Base-by-base conservation (phyloP, 192 early-diverging fungal species). In the Entomortierella parvispora region DNA sequence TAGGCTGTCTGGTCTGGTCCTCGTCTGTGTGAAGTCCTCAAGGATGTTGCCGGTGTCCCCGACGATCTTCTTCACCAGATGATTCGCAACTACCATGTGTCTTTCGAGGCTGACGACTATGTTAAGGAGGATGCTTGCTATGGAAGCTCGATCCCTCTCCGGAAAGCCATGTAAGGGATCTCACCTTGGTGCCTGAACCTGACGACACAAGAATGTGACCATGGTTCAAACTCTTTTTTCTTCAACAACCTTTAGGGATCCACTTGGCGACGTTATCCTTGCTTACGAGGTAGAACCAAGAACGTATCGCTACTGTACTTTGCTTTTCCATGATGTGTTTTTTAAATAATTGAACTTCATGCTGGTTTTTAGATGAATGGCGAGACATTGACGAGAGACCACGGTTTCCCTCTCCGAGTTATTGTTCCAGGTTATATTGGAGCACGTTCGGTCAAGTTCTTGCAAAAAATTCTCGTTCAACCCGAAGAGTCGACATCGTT, bases 371-470 rank as follows among this genome's bases (percentile, higher is more conserved):
- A 84, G 82, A 93, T 94, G 92, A 95, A 95, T 62, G 90, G 90
- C 14, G 44, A 82, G 47, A 64, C 79, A 29, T 82, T 95, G 43
- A 72, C 90, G 3, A 84, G 90, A 46, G 92, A 95, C 81, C 95
- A 97, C 68, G 95, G 95, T 1, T 90, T 83, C 53, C 95, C 95
- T 10, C 78, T 94, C 18, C 90, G 95, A 37, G 93, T 92, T 18
- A 87, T 97, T 9, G 92, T 96, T 4, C 94, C 94, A 17, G 95
- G 95, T 8, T 86, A 91, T 57, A 95, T 97, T 49, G 95, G 94
- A 10, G 95, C 93, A 10, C 86, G 95, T 8, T 90, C 87, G 64
- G 95, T 97, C 58, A 97, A 97, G 59, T 97, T 91, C 89, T 81
- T 95, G 22, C 84, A 82, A 58, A 75, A 78, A 31, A 83, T 95